Percentiles rank a stretch among this genome's conserved stretches.
These are phyloP conservation scores for Solanum tarijense DNA, from an alignment of 257 asterid species.

Conservation along the genomic window DNA sequence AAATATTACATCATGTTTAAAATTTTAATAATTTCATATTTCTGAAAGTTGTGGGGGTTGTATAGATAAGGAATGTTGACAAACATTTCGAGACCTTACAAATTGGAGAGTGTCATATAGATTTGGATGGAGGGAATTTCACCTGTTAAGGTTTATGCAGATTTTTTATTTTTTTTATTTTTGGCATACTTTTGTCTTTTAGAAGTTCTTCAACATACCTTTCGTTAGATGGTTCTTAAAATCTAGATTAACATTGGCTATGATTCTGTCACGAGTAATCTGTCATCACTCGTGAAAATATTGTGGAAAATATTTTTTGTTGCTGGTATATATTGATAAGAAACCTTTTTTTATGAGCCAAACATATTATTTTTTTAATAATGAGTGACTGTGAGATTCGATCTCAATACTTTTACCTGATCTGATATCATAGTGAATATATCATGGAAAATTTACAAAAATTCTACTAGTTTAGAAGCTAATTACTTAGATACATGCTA, in stretches of 20 bases:
- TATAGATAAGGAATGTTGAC: neutral
- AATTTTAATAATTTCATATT: neutral
- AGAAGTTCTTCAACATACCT: neutral
- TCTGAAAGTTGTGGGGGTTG: neutral
- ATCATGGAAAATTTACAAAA: no score
- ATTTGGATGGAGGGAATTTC: neutral
- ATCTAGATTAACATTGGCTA: neutral
- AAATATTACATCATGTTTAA: neutral
- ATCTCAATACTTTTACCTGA: no score
- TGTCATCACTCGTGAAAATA: no score
- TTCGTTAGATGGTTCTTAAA: neutral
- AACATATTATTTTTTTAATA: no score
- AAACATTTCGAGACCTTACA: neutral
- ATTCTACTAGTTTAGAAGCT: no score
- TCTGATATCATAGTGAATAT: no score
- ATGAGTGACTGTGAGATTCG: no score
- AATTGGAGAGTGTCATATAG: neutral
- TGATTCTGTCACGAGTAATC: neutral
- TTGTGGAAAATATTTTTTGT: no score
- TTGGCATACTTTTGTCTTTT: neutral
- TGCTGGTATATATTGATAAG: no score
- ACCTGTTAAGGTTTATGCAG: neutral
- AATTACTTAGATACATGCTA: no score
- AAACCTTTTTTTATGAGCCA: no score
- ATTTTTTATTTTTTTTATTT: neutral